These are phyloP conservation scores for Setaria viridis DNA, from an alignment of 202 grass and related monocot species.

Conservation along the genomic window DNA sequence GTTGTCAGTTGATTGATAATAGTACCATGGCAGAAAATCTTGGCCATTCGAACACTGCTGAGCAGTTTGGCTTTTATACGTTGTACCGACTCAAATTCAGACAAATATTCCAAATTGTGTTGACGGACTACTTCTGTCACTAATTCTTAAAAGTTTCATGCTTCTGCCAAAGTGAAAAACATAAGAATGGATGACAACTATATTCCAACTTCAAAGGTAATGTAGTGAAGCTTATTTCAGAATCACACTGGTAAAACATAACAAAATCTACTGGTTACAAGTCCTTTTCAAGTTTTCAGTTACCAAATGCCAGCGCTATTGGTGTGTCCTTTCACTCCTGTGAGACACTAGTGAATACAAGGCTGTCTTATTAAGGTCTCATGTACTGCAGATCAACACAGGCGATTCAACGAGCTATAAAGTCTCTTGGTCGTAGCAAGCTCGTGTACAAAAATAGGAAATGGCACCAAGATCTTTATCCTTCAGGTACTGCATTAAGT, in stretches of 20 bases:
- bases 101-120: constrained; percentile 16
- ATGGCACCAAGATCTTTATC: constrained; percentile 39
- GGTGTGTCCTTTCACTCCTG: not conserved
- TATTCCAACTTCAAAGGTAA: constrained; percentile 30
- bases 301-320: constrained; percentile 26
- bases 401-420: constrained; percentile 55
- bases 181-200: not conserved
- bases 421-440: constrained; percentile 51
- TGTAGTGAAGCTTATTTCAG: constrained; percentile 25
- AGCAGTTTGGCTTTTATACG: not conserved
- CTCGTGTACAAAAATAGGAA: constrained; percentile 52
- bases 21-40: constrained; percentile 24
- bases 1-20: constrained; percentile 51
- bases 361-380: constrained; percentile 29
- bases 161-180: constrained; percentile 49
- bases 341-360: constrained; percentile 11
- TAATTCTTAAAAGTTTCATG: constrained; percentile 33
- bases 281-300: not conserved
- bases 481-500: constrained; percentile 18
- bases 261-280: not conserved
- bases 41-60: not conserved
- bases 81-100: not conserved
- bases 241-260: not conserved
- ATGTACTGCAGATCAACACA: constrained; percentile 27
- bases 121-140: constrained; percentile 35